A percentile compares a stretch with the other conserved stretches of the same genome.
phyloP scores from a whole-genome alignment of 2,329 filamentous ascomycete species.

The Cephalotrichum gorgonifer region DNA sequence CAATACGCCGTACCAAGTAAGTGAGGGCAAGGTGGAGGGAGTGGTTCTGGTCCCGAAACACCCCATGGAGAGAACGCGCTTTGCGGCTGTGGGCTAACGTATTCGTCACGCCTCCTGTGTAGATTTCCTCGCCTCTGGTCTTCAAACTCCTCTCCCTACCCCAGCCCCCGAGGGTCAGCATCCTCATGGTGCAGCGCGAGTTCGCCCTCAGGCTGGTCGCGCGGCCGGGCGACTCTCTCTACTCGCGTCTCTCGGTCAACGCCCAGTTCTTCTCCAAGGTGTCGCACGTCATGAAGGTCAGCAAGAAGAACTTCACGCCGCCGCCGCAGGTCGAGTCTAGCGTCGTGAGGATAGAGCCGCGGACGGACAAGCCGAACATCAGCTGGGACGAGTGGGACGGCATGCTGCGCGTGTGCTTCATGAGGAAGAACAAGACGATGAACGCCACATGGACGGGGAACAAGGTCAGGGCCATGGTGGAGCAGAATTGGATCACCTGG shows the following conservation, averaged over 20 bases:
- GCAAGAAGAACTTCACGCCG: slow-evolving; percentile 92
- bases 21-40: too few species aligned
- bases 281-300: slow-evolving; percentile 80
- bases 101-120: slow-evolving; percentile 2
- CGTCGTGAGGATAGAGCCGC: slow-evolving; percentile 82
- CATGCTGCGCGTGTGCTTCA: slow-evolving; percentile 60
- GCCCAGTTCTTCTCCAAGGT: slow-evolving; percentile 73
- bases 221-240: slow-evolving; percentile 76
- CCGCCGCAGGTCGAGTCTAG: slow-evolving; percentile 87
- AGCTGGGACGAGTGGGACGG: slow-evolving; percentile 95
- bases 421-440: slow-evolving; percentile 82
- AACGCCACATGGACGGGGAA: slow-evolving; percentile 73
- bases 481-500: slow-evolving; percentile 80
- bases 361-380: slow-evolving; percentile 70
- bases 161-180: slow-evolving; percentile 69
- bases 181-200: slow-evolving; percentile 96
- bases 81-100: too few species aligned
- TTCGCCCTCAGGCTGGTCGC: slow-evolving; percentile 87
- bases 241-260: slow-evolving; percentile 84
- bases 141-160: slow-evolving; percentile 79
- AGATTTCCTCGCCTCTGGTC: slow-evolving; percentile 84
- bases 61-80: too few species aligned
- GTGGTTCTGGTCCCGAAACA: too few species aligned
- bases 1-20: slow-evolving; percentile 53
- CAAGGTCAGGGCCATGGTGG: slow-evolving; percentile 69